These are phyloP conservation scores for Chalaropsis thielavioides DNA, from an alignment of 2,329 filamentous ascomycete species.

Conservation along the genomic window DNA sequence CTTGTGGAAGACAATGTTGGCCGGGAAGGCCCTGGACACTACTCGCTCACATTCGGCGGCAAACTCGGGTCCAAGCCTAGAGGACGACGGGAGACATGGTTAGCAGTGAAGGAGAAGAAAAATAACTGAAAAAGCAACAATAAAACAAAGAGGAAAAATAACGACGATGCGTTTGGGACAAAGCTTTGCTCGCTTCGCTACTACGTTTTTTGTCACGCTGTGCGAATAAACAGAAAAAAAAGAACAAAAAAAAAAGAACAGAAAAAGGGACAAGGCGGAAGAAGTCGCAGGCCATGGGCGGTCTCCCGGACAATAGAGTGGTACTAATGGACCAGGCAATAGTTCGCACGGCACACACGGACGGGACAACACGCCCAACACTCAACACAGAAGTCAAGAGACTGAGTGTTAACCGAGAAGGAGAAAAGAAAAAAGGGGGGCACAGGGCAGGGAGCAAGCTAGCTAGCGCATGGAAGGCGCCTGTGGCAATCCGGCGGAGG, in stretches of 20 bases:
- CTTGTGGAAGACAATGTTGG: constrained; percentile 49
- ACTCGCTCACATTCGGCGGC: constrained; percentile 46
- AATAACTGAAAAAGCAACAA: background rate
- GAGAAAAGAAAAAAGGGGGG: background rate
- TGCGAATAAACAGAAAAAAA: background rate
- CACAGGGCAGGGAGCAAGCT: background rate
- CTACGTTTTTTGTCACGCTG: background rate
- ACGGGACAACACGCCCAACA: background rate
- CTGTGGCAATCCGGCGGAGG: constrained; percentile 9
- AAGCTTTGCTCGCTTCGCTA: background rate
- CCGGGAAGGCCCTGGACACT: constrained; percentile 45
- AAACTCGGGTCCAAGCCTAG: constrained; percentile 40
- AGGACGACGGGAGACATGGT: constrained; percentile 19
- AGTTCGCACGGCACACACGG: background rate
- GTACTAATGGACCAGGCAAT: background rate
- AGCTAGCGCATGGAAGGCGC: background rate
- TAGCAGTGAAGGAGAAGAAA: constrained; percentile 15
- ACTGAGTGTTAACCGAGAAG: background rate
- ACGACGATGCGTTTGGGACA: background rate
- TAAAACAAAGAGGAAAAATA: background rate
- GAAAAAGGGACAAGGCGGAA: background rate
- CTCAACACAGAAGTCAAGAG: background rate
- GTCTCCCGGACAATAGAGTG: background rate
- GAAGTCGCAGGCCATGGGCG: background rate
- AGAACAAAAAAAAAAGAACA: too few relatives aligned